phyloP scores from a whole-genome alignment of 768 basidiomycete genomes.

The Infundibulicybe gibba region DNA sequence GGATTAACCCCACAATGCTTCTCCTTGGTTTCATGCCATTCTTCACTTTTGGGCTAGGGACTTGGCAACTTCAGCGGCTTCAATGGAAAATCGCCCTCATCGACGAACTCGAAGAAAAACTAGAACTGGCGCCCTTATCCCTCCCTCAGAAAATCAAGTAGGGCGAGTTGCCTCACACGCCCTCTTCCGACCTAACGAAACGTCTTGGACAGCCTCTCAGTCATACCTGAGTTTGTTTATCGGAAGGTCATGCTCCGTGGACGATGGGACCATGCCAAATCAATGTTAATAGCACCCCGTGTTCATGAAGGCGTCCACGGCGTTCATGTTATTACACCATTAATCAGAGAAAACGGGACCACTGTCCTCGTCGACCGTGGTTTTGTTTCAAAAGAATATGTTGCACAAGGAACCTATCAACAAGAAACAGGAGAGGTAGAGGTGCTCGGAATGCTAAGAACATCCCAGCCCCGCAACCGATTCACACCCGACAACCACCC shows the following conservation, averaged over 20 bases:
- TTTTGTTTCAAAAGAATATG: slow-evolving; percentile 39
- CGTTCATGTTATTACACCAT: slow-evolving; percentile 83
- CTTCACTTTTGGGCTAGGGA: slow-evolving; percentile 85
- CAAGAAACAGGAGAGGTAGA: slow-evolving; percentile 58
- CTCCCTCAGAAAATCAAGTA: slow-evolving; percentile 89
- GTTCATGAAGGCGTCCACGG: slow-evolving; percentile 89
- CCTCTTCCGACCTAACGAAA: slow-evolving; percentile 11
- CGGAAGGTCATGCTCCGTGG: slow-evolving; percentile 82
- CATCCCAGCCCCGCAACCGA: slow-evolving; percentile 62
- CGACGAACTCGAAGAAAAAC: slow-evolving; percentile 89
- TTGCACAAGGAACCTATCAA: slow-evolving; percentile 16
- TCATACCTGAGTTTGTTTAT: slow-evolving; percentile 85
- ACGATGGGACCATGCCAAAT: slow-evolving; percentile 71
- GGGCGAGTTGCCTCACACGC: slow-evolving; percentile 15
- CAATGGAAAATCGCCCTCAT: slow-evolving; percentile 95
- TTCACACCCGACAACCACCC: slow-evolving; percentile 92
- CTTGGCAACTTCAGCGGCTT: slow-evolving; percentile 91
- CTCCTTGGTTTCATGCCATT: slow-evolving; percentile 84
- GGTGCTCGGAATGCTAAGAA: slow-evolving; percentile 84
- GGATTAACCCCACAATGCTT: slow-evolving; percentile 68
- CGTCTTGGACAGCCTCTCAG: slow-evolving; percentile 44
- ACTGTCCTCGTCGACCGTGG: slow-evolving; percentile 92
- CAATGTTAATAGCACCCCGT: slow-evolving; percentile 81
- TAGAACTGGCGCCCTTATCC: slow-evolving; percentile 71
- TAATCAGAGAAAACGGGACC: slow-evolving; percentile 74